These are phyloP conservation scores for Dictyostelium gargantuum DNA, from an alignment of 208 protist genomes.

Conservation along the genomic window DNA sequence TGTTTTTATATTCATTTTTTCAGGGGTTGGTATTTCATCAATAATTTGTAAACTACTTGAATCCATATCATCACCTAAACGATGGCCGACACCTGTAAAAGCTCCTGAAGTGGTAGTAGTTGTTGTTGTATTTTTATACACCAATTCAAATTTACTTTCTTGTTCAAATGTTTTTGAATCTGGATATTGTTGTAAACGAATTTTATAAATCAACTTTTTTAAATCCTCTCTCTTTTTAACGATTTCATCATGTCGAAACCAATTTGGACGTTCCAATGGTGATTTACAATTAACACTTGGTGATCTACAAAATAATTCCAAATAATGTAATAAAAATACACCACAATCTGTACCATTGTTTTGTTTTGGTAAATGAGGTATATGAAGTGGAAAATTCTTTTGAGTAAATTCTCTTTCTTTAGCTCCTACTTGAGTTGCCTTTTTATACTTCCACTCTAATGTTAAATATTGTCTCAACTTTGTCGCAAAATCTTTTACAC, in stretches of 20 bases:
- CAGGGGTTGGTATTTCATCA: neutral
- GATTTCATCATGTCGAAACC: neutral
- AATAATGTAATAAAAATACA: slow-evolving; percentile 50
- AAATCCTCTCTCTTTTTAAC: neutral
- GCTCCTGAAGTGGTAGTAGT: neutral
- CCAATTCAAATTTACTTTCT: neutral
- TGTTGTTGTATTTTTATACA: neutral
- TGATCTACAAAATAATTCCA: slow-evolving; percentile 45
- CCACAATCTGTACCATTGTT: slow-evolving; percentile 56
- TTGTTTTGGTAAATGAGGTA: slow-evolving; percentile 39
- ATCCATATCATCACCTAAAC: neutral
- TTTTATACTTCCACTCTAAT: slow-evolving; percentile 42
- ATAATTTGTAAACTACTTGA: slow-evolving; percentile 41
- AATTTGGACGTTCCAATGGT: neutral
- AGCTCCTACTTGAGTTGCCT: neutral
- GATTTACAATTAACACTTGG: neutral
- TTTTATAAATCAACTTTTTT: slow-evolving; percentile 2
- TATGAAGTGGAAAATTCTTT: neutral
- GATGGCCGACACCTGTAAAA: neutral
- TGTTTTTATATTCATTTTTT: neutral
- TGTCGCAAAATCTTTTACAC: neutral
- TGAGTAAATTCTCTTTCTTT: neutral
- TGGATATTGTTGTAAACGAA: neutral
- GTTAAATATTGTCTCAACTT: slow-evolving; percentile 33
- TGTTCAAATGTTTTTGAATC: neutral